These are phyloP conservation scores for Oryza brachyantha DNA, from an alignment of 176 grass and related monocot species.

Conservation along the genomic window DNA sequence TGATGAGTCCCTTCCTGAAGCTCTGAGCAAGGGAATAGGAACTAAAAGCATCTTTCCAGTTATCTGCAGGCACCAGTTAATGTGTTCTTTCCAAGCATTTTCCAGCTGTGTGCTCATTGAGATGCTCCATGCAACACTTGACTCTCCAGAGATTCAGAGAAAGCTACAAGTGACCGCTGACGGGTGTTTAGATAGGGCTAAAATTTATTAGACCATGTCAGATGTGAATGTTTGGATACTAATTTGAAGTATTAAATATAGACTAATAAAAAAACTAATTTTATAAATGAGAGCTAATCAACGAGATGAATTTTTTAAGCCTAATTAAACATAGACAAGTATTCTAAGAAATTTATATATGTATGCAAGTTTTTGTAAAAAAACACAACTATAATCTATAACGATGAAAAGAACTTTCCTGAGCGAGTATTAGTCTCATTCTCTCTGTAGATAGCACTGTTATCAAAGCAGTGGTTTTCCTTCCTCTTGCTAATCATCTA, in stretches of 20 bases:
- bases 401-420: no score
- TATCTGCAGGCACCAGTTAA: neutral
- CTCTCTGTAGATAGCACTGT: neutral
- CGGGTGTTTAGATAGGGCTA: no score
- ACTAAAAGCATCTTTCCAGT: constrained; percentile 4
- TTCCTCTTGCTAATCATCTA: neutral
- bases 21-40: neutral
- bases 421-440: neutral
- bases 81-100: constrained; percentile 5
- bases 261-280: no score
- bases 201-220: no score
- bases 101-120: constrained; percentile 6
- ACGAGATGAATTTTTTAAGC: no score
- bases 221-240: no score
- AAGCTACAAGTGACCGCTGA: neutral
- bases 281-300: no score
- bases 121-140: neutral
- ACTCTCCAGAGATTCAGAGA: neutral
- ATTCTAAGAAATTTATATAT: no score
- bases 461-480: neutral
- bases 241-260: no score
- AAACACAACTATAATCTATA: no score
- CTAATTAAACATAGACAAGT: no score
- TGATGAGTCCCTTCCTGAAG: neutral
- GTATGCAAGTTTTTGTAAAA: no score